Percentiles rank a stretch among this genome's conserved stretches.
phyloP scores from a whole-genome alignment of 129 eudicot species.

The Lactuca sativa region DNA sequence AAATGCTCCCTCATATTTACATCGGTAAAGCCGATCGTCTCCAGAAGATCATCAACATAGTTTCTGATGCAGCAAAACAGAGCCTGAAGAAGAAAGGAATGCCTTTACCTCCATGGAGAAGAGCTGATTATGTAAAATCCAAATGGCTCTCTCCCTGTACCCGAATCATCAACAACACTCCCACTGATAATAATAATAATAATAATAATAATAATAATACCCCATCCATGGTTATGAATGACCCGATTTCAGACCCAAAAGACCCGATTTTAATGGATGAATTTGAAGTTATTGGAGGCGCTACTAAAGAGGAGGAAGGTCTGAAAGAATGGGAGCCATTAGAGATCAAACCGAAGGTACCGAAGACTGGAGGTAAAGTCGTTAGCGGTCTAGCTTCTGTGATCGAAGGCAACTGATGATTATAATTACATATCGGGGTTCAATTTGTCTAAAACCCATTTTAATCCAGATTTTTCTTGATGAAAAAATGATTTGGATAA shows the following conservation, averaged over 20 bases:
- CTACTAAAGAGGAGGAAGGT: slow-evolving; percentile 20
- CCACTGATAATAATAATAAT: background rate
- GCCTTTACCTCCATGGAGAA: slow-evolving; percentile 94
- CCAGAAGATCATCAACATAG: slow-evolving; percentile 51
- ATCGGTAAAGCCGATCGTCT: slow-evolving; percentile 84
- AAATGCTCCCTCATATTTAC: slow-evolving; percentile 68
- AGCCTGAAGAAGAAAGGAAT: slow-evolving; percentile 87
- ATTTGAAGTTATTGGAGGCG: slow-evolving; percentile 3
- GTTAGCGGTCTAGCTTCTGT: slow-evolving; percentile 63
- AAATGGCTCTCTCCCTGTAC: slow-evolving; percentile 83
- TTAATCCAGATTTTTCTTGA: background rate
- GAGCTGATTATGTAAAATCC: slow-evolving; percentile 78
- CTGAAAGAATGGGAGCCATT: slow-evolving; percentile 40
- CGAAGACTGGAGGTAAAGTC: slow-evolving; percentile 42
- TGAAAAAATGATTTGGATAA: slow-evolving; percentile 25
- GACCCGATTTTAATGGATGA: slow-evolving; percentile 20
- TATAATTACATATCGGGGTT: slow-evolving; percentile 17
- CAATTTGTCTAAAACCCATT: slow-evolving; percentile 18
- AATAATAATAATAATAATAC: background rate
- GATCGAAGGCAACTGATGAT: slow-evolving; percentile 45
- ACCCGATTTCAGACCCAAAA: slow-evolving; percentile 18
- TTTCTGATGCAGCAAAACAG: slow-evolving; percentile 71
- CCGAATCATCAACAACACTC: slow-evolving; percentile 16
- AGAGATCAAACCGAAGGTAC: slow-evolving; percentile 43
- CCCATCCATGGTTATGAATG: slow-evolving; percentile 2